Evolutionary conservation across 129 eudicot genomes (phyloP).

Genomic region (Silybum marianum): DNA sequence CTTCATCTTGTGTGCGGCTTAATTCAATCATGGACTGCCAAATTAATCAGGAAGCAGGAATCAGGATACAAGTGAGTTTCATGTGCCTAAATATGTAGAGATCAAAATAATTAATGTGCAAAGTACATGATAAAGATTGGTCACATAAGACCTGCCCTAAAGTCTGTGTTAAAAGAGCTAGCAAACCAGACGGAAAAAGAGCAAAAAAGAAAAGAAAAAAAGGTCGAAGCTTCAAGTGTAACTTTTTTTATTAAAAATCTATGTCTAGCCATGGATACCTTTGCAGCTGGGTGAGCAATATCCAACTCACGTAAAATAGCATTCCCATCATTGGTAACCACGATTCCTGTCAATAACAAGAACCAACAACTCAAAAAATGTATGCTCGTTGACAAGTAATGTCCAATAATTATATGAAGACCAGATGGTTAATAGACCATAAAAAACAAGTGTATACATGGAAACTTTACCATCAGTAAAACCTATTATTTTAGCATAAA

Average conservation of each 20-base stretch:
- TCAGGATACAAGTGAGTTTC: not conserved
- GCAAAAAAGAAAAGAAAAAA: not conserved
- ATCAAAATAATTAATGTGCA: not conserved
- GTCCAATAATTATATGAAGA: not conserved
- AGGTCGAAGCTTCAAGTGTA: not conserved
- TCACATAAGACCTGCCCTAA: not conserved
- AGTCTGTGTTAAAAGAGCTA: not conserved
- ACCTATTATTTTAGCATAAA: not conserved
- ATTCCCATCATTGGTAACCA: slow-evolving; percentile 96
- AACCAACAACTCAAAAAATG: not conserved
- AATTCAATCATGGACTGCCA: slow-evolving; percentile 96
- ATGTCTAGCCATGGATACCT: slow-evolving; percentile 41
- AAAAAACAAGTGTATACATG: not conserved
- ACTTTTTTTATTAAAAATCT: not conserved
- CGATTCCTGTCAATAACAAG: slow-evolving; percentile 59
- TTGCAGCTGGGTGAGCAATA: slow-evolving; percentile 99
- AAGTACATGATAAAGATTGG: not conserved
- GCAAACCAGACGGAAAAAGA: not conserved
- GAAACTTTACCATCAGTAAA: not conserved
- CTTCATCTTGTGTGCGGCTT: slow-evolving; percentile 97
- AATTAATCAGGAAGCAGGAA: not conserved
- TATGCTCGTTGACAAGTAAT: not conserved
- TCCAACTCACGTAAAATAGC: slow-evolving; percentile 94
- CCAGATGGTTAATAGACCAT: not conserved
- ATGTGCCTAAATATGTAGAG: not conserved